Base-by-base conservation (phyloP, 2,329 filamentous ascomycete genomes). In the Nemania bipapillata region DNA sequence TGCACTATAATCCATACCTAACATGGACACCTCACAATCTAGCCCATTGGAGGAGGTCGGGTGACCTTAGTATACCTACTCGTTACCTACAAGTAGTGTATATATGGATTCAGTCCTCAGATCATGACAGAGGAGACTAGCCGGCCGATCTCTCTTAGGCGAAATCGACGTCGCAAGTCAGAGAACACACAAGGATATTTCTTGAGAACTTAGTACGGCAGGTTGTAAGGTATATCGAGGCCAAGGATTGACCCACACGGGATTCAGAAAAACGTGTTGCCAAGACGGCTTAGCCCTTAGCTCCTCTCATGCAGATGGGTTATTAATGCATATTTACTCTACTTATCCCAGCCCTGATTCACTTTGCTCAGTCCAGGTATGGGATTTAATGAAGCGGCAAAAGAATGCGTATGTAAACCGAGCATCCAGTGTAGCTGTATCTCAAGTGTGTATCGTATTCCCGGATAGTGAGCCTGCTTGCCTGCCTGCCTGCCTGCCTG, bases 261-360 rank as follows among this genome's bases (percentile, higher is more conserved):
- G 60, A 70, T 24, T 50, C 22, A 35, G 24, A 49, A 70, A 70
- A 70, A 70, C 68, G 68, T 70, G 68, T 49, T 62, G 68, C 68
- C 68, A 70, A 70, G 68, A 61, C 68, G 68, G 68, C 55, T 67
- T 64, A 50, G 40, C 40, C 60, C 67, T 56, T 61, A 40, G 53
- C 52, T 53, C 32, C 32, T 40, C 37, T 52, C 40, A 32, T 63
- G 53, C 35, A n/a, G 5, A 55, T 11, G 42, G 28, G 55, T 6
- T 60, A 66, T 49, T 63, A 56, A 63, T 54, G 37, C 40, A 45
- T 32, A 17, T 9, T 9, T 32, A 32, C 30, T 9, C 9, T 4
- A 28, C 22, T 32, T 15, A 22, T 37, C n/a, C 30, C 24, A 55
- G 15, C 15, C 12, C 4, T 28, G 20, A 55, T 55, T 40, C 5